Conservation (phyloP, 139 green algal genomes). For the Chlamydomonas asymmetrica region DNA sequence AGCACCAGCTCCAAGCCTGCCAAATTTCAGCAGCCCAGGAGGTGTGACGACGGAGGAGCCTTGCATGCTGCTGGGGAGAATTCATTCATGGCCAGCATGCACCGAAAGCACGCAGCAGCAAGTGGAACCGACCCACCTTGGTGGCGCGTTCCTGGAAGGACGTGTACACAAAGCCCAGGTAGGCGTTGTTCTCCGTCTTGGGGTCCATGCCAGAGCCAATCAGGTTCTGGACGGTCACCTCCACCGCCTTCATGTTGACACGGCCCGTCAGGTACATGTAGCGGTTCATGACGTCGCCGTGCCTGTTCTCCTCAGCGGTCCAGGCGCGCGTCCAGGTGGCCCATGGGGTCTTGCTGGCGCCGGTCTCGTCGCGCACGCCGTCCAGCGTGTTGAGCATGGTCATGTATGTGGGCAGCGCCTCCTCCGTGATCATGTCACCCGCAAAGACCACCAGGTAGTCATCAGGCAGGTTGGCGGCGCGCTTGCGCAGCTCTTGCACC, state of each 20-base stretch:
- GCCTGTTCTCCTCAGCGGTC: constrained; percentile 98
- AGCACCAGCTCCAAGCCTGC: too few relatives aligned
- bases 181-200: constrained; percentile 99
- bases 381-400: constrained; percentile 99
- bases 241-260: constrained; percentile 59
- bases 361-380: constrained; percentile 91
- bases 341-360: constrained; percentile 82
- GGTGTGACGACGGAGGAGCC: too few relatives aligned
- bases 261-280: constrained; percentile 88
- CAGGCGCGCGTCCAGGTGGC: constrained; percentile 85
- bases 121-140: constrained; percentile 57
- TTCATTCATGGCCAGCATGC: too few relatives aligned
- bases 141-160: constrained; percentile 97
- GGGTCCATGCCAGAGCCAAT: constrained; percentile 95
- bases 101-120: too few relatives aligned
- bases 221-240: constrained; percentile 98
- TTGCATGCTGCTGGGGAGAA: too few relatives aligned
- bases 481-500: constrained; percentile 84
- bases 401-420: constrained; percentile 99
- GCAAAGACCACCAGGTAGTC: constrained; percentile 95
- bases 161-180: constrained; percentile 98
- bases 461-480: constrained; percentile 82
- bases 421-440: constrained; percentile 96
- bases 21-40: too few relatives aligned
- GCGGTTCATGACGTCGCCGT: constrained; percentile 90